Evolutionary conservation across 768 basidiomycete species (phyloP), one percentile per base, ranked within the genome.

Genomic region (Leucocoprinus sp.): DNA sequence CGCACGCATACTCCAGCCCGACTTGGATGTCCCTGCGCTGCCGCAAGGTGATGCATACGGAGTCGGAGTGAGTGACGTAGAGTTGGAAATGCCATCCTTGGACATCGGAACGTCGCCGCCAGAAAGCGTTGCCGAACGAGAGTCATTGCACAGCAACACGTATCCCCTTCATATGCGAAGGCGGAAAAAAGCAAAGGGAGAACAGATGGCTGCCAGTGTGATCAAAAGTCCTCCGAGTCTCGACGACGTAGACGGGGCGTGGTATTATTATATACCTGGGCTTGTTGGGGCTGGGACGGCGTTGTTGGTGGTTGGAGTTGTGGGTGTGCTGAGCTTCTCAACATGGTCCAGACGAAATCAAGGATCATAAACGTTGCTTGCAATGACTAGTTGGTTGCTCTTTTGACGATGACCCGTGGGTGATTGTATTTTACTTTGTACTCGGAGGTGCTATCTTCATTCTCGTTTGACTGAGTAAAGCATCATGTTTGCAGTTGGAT

Each of bases 221-320:
- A 64, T 68, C 28, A 68, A 69, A 49, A 62, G 65, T 22, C 64
- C 65, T 27, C 60, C 69, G 35, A 72, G 72, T 47, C 56, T 72
- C 40, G 76, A 78, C 17, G 79, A 81, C 27, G 67, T 82, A 29
- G 84, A 87, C 45, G 75, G 69, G 60, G 72, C 84, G 18, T 90
- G 87, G 87, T 89, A 86, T 54, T 54, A 89, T 39, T 84, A 86
- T 49, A 65, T 90, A 31, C 87, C 87, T 3, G 80, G 84, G 19
- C 60, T 90, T 51, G 79, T 90, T 5, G 87, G 87, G 7, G 87
- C 86, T 19, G 87, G 86, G n/a, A 88, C 86, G 17, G 87, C 87
- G 35, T 57, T 90, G 45, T 69, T 88, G 34, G 82, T 88, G 17
- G 80, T 86, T 17, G 83, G 84, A 0, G 80, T 85, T 27, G 80